Base-by-base conservation (phyloP, 768 basidiomycete genomes). In the Vararia minispora region DNA sequence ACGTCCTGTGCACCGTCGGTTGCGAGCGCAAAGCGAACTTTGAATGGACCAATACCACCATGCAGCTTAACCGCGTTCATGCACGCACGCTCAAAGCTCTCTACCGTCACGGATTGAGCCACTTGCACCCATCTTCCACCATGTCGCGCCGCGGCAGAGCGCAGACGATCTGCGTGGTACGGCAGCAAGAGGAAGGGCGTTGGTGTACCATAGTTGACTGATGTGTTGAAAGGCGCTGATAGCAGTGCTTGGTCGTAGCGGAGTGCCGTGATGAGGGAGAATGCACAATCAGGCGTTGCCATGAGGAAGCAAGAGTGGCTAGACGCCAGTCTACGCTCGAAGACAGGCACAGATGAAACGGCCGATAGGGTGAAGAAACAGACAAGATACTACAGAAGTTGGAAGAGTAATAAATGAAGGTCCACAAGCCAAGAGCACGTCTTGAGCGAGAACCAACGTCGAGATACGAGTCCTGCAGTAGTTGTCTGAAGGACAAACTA, bases 101-200 rank as follows among this genome's bases (percentile, higher is more conserved):
- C 28, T 40, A 69, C 65, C 9, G 65, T 59, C 25, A 76, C 41
- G 3, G 57, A 48, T 17, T 48, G 33, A 33, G 52, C 51, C 14
- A 56, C 61, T 16, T 59, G 43, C 2, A 51, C 29, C 81, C 82
- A 82, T n/a, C n/a, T n/a, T n/a, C n/a, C n/a, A 6, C 47, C 58
- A 50, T 80, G 72, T n/a, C 52, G 46, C 14, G 55, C 45, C 2
- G 71, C 68, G 6, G 77, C 76, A 13, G 63, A 55, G 9, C 53
- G 33, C 1, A 89, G 66, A 33, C 85, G 74, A 26, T 79, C 70
- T 37, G 66, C 53, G 45, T 87, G 82, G 49, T 69, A 68, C 0
- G 52, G 57, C 9, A 85, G 68, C 0, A 86, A 57, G n/a, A 86
- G 58, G 46, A 75, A 81, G 0, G 71, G 65, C 0, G 72, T 76